phyloP scores from a whole-genome alignment of 805 yeast genomes.

The Metschnikowia aberdeeniae region DNA sequence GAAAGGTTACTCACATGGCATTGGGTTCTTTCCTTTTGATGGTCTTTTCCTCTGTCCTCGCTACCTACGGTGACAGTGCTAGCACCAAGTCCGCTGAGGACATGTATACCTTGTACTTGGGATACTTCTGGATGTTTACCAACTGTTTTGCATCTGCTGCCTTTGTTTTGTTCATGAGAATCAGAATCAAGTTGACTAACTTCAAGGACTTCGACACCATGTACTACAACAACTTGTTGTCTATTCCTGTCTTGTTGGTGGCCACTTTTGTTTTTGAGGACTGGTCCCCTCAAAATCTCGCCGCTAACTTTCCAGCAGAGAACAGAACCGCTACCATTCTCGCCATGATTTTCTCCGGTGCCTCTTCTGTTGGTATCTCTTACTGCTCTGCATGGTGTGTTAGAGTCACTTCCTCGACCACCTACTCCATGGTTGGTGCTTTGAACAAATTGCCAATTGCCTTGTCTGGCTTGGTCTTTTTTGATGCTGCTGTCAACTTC shows the following conservation, averaged over 20 bases:
- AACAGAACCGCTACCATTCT: conserved; percentile 64
- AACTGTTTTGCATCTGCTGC: conserved; percentile 94
- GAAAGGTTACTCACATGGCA: conserved; percentile 84
- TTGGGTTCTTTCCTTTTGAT: conserved; percentile 83
- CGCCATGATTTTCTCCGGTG: conserved; percentile 89
- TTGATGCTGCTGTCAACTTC: conserved; percentile 92
- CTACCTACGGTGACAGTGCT: conserved; percentile 80
- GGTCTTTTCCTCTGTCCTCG: conserved; percentile 95
- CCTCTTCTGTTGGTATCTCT: conserved; percentile 93
- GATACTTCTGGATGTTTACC: conserved; percentile 95
- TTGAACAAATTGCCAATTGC: conserved; percentile 97
- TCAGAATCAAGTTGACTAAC: conserved; percentile 94
- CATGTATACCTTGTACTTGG: conserved; percentile 51
- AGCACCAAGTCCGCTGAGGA: conserved; percentile 35
- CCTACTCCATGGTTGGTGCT: conserved; percentile 99
- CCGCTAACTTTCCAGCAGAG: conserved; percentile 71
- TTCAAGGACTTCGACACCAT: conserved; percentile 95
- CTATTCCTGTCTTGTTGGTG: conserved; percentile 81
- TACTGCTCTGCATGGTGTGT: conserved; percentile 99
- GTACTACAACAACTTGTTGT: conserved; percentile 94
- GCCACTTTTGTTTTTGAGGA: conserved; percentile 81
- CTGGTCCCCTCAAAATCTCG: conserved; percentile 82
- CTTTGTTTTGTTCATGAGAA: conserved; percentile 92
- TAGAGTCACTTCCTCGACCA: conserved; percentile 96
- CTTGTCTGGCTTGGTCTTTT: conserved; percentile 87